Evolutionary conservation across 1,284 basidiomycete species (phyloP).

Genomic region (Singerocomus rubriflavus): DNA sequence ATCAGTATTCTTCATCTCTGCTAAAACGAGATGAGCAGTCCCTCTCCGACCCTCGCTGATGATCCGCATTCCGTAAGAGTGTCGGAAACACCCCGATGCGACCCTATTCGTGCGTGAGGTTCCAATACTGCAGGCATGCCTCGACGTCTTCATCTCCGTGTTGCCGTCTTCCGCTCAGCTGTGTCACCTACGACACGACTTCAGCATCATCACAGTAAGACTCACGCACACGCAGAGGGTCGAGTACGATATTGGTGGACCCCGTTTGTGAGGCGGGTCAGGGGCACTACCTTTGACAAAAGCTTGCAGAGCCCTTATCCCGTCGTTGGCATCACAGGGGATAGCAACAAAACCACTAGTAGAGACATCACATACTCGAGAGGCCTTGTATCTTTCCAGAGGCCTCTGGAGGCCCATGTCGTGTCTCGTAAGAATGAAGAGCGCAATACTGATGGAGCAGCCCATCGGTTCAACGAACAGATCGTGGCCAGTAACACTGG

Average conservation of each 20-base stretch:
- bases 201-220: slow-evolving; percentile 13
- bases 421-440: slow-evolving; percentile 34
- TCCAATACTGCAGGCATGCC: slow-evolving; percentile 35
- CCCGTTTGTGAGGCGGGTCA: slow-evolving; percentile 28
- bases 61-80: slow-evolving; percentile 49
- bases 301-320: slow-evolving; percentile 42
- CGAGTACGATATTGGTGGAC: slow-evolving; percentile 15
- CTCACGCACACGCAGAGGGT: slow-evolving; percentile 24
- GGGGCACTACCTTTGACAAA: slow-evolving; percentile 45
- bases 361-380: slow-evolving; percentile 36
- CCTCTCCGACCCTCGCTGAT: slow-evolving; percentile 41
- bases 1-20: too few species aligned
- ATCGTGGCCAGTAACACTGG: slow-evolving; percentile 39
- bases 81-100: slow-evolving; percentile 33
- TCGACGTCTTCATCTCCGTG: slow-evolving; percentile 22
- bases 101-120: slow-evolving; percentile 45
- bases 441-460: slow-evolving; percentile 34
- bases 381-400: slow-evolving; percentile 34
- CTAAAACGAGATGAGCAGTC: background rate
- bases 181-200: slow-evolving; percentile 32
- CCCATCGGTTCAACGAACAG: slow-evolving; percentile 34
- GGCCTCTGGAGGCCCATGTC: slow-evolving; percentile 41
- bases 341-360: slow-evolving; percentile 42
- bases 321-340: slow-evolving; percentile 47
- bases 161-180: slow-evolving; percentile 16